A percentile compares a stretch with the other conserved stretches of the same genome.
phyloP scores from a whole-genome alignment of 2,329 filamentous ascomycete species.

The Colletotrichum tamarilloi region DNA sequence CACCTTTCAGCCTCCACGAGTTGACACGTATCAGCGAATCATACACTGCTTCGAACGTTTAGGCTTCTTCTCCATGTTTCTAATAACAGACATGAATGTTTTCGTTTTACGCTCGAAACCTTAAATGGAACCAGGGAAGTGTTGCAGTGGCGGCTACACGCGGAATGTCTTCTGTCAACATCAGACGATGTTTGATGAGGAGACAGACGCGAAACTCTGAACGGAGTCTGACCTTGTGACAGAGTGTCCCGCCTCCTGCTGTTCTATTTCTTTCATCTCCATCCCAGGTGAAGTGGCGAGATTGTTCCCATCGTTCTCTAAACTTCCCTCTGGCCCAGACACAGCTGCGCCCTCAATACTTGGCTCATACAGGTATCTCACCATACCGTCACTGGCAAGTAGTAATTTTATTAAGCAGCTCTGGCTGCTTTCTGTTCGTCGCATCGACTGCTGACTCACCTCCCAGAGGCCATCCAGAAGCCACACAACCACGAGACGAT shows the following conservation, averaged over 20 bases:
- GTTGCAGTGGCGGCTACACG: constrained; percentile 19
- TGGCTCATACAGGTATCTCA: not conserved
- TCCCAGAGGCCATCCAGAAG: not conserved
- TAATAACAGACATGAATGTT: constrained; percentile 16
- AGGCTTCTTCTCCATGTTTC: constrained; percentile 22
- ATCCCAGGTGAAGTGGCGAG: not conserved
- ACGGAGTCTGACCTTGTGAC: constrained; percentile 20
- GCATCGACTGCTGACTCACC: not conserved
- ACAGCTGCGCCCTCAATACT: not conserved
- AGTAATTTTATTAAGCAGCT: not conserved
- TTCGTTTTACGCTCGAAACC: constrained; percentile 7
- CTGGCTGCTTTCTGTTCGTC: not conserved
- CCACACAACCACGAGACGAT: not conserved
- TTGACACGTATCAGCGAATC: not conserved
- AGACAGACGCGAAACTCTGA: constrained; percentile 30
- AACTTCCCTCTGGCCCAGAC: not conserved
- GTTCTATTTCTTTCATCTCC: not conserved
- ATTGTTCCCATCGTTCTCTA: not conserved
- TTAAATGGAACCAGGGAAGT: constrained; percentile 7
- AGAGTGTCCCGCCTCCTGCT: constrained; percentile 18
- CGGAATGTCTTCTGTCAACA: constrained; percentile 6
- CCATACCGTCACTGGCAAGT: not conserved
- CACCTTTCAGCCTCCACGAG: not conserved
- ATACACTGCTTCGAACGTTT: not conserved
- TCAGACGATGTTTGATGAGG: constrained; percentile 35